phyloP scores from a whole-genome alignment of 176 grass and related monocot species.

The Areca catechu region DNA sequence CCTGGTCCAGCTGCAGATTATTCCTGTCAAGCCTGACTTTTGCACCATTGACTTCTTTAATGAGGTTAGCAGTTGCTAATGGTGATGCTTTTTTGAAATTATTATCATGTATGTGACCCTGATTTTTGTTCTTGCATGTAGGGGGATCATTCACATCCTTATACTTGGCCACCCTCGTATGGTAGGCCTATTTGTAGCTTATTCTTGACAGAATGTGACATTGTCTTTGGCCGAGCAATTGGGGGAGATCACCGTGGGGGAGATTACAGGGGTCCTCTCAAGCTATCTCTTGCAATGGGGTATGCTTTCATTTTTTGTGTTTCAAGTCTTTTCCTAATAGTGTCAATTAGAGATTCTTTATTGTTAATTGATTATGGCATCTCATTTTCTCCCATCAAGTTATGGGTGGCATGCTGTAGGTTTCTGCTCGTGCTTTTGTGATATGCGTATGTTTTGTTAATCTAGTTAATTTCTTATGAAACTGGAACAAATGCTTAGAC shows the following conservation, averaged over 20 bases:
- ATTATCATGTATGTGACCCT: not conserved
- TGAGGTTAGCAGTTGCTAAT: constrained; percentile 42
- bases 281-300: constrained; percentile 60
- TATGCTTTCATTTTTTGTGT: constrained; percentile 25
- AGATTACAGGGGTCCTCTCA: constrained; percentile 64
- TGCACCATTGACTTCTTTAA: constrained; percentile 77
- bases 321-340: too few relatives aligned
- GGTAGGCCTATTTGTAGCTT: constrained; percentile 81
- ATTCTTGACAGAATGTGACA: constrained; percentile 91
- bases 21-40: constrained; percentile 80
- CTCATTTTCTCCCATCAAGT: too few relatives aligned
- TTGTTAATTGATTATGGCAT: too few relatives aligned
- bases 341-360: too few relatives aligned
- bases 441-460: too few relatives aligned
- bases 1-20: constrained; percentile 47
- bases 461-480: too few relatives aligned
- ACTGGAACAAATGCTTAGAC: too few relatives aligned
- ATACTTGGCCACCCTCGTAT: constrained; percentile 58
- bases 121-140: not conserved
- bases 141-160: constrained; percentile 60
- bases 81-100: not conserved
- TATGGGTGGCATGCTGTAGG: too few relatives aligned
- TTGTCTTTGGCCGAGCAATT: constrained; percentile 75
- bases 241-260: constrained; percentile 44
- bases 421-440: too few relatives aligned